Base-by-base conservation (phyloP, 495 filamentous ascomycete species). In the Neurospora intermedia region DNA sequence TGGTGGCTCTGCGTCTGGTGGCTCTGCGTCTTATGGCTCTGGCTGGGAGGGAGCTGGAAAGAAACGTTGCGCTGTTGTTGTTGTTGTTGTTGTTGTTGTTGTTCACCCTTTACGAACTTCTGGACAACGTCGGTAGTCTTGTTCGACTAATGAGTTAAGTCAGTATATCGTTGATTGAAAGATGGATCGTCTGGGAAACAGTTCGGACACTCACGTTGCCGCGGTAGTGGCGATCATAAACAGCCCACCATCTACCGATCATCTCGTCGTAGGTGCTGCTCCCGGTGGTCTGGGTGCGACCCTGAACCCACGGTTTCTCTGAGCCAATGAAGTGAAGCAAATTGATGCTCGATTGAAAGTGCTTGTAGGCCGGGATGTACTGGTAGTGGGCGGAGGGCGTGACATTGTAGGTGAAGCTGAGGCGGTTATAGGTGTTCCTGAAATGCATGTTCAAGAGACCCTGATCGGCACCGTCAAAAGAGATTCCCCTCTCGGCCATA, bases 401-500 rank as follows among this genome's bases (percentile, higher is more conserved):
- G 82, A 93, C 94, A 81, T 99, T 99, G 83, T 98, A 99, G 42
- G 89, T 88, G 82, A 99, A 99, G 84, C 93, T 94, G 75, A 99
- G 83, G 74, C 94, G 88, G 82, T 97, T 90, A 88, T 89, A 98
- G 27, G 78, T 83, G 76, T 91, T 87, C 74, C 86, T 87, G 83
- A 97, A 99, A 81, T 98, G 91, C 86, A 95, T 93, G 80, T 99
- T 99, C 78, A 99, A 83, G 59, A 99, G 86, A 20, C 96, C 96
- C 81, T 99, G 96, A 77, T 99, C 96, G 43, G 96, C 96, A 35
- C 96, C 96, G 82, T 99, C 96, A 77, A 99, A 99, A 76, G 94
- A 97, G 79, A 93, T 92, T 69, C 94, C 94, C 43, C 90, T 84
- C 74, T 93, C 87, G 39, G 96, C 94, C 81, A 98, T 87, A 69